Percentiles rank a stretch among this genome's conserved stretches.
phyloP scores from a whole-genome alignment of 2,329 filamentous ascomycete species.

The Arthrinium phaeospermum region DNA sequence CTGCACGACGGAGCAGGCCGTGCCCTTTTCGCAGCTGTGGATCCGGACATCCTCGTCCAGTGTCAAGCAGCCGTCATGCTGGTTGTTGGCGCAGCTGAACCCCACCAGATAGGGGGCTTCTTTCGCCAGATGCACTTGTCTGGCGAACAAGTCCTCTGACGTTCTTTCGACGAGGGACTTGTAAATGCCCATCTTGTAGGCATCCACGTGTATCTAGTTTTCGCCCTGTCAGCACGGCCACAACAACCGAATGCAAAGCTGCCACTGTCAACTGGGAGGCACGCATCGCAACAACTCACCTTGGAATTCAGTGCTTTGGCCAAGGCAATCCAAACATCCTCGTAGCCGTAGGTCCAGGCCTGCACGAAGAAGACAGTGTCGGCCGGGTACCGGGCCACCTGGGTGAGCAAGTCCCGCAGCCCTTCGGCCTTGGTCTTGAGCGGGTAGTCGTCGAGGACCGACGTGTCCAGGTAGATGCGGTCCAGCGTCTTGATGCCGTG shows the following conservation, averaged over 20 bases:
- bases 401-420: slow-evolving; percentile 72
- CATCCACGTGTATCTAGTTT: slow-evolving; percentile 77
- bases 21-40: slow-evolving; percentile 85
- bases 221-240: slow-evolving; percentile 23
- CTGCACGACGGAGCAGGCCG: slow-evolving; percentile 58
- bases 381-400: slow-evolving; percentile 70
- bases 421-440: slow-evolving; percentile 76
- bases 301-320: slow-evolving; percentile 71
- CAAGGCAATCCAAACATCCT: slow-evolving; percentile 88
- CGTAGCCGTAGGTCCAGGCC: slow-evolving; percentile 92
- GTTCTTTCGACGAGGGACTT: slow-evolving; percentile 58
- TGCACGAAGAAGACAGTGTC: slow-evolving; percentile 84
- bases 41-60: slow-evolving; percentile 65
- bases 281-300: slow-evolving; percentile 44
- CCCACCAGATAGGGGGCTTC: slow-evolving; percentile 75
- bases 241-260: not conserved
- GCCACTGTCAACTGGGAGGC: no score
- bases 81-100: slow-evolving; percentile 74
- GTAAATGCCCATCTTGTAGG: slow-evolving; percentile 80
- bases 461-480: slow-evolving; percentile 89
- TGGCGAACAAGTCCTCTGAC: slow-evolving; percentile 38
- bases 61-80: slow-evolving; percentile 75
- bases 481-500: slow-evolving; percentile 71
- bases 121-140: slow-evolving; percentile 46
- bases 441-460: slow-evolving; percentile 58